phyloP scores from a whole-genome alignment of 495 filamentous ascomycete genomes.

The Penicillium robsamsonii region DNA sequence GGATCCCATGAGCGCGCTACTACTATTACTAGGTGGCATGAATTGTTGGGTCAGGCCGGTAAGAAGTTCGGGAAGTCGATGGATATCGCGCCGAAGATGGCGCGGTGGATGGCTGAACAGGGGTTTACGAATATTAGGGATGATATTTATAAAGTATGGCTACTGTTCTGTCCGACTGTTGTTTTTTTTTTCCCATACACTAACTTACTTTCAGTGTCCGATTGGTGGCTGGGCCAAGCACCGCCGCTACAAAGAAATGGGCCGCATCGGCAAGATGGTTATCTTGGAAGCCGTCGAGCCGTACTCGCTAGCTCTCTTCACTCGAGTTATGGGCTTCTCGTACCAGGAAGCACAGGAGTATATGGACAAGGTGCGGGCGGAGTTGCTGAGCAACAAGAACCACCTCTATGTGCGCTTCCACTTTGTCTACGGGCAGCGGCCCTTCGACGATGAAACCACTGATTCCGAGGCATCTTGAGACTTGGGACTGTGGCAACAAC shows the following conservation, averaged over 20 bases:
- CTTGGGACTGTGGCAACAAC: background rate
- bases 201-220: conserved; percentile 32
- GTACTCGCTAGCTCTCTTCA: conserved; percentile 54
- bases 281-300: conserved; percentile 49
- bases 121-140: conserved; percentile 38
- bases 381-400: conserved; percentile 28
- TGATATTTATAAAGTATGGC: conserved; percentile 42
- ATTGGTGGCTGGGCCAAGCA: conserved; percentile 53
- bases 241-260: conserved; percentile 49
- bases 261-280: conserved; percentile 36
- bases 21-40: conserved; percentile 27
- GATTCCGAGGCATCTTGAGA: background rate
- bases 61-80: conserved; percentile 40
- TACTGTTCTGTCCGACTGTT: background rate
- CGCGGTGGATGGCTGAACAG: conserved; percentile 27
- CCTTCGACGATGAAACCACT: conserved; percentile 22
- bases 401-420: conserved; percentile 41
- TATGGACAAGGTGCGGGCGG: conserved; percentile 35
- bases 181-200: background rate
- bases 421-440: conserved; percentile 42
- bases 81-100: conserved; percentile 30
- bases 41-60: conserved; percentile 32
- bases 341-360: conserved; percentile 36
- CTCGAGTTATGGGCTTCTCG: conserved; percentile 49
- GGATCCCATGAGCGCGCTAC: conserved; percentile 30